These are phyloP conservation scores for Athelia psychrophila DNA, from an alignment of 1,284 basidiomycete species.

Conservation along the genomic window DNA sequence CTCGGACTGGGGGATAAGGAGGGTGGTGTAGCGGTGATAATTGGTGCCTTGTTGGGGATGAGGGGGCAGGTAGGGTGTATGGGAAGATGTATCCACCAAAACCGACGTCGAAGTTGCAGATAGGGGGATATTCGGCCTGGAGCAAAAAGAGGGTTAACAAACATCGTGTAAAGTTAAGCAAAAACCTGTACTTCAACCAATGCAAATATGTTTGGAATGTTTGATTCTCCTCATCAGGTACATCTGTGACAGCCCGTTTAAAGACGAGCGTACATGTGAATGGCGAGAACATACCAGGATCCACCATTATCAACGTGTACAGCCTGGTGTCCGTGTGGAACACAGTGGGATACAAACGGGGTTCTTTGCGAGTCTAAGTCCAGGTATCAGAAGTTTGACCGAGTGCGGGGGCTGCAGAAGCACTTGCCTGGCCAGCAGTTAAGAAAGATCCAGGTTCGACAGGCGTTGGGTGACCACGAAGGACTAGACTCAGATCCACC, in stretches of 20 bases:
- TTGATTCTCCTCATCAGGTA: slow-evolving; percentile 67
- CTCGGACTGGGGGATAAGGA: slow-evolving; percentile 72
- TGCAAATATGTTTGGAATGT: slow-evolving; percentile 79
- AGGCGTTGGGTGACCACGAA: slow-evolving; percentile 20
- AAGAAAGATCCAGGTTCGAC: slow-evolving; percentile 76
- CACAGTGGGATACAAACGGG: slow-evolving; percentile 66
- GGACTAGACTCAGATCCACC: slow-evolving; percentile 63
- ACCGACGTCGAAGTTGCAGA: slow-evolving; percentile 50
- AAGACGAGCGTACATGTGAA: slow-evolving; percentile 4
- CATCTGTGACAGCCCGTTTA: slow-evolving; percentile 49
- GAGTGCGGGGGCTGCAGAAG: not conserved
- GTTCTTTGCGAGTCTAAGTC: slow-evolving; percentile 56
- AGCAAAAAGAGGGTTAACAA: not conserved
- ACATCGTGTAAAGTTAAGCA: not conserved
- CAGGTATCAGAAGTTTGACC: not conserved
- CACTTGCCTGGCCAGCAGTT: slow-evolving; percentile 56
- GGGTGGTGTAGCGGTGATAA: slow-evolving; percentile 82
- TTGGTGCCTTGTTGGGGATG: slow-evolving; percentile 84
- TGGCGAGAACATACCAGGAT: slow-evolving; percentile 56
- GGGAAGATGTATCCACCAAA: slow-evolving; percentile 40
- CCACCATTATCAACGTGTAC: slow-evolving; percentile 90
- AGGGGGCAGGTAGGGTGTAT: slow-evolving; percentile 79
- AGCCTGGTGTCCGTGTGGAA: slow-evolving; percentile 78
- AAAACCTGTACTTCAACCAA: slow-evolving; percentile 72
- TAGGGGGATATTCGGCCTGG: slow-evolving; percentile 79